Conservation (phyloP, 768 basidiomycete species). For the Calocera cornea region DNA sequence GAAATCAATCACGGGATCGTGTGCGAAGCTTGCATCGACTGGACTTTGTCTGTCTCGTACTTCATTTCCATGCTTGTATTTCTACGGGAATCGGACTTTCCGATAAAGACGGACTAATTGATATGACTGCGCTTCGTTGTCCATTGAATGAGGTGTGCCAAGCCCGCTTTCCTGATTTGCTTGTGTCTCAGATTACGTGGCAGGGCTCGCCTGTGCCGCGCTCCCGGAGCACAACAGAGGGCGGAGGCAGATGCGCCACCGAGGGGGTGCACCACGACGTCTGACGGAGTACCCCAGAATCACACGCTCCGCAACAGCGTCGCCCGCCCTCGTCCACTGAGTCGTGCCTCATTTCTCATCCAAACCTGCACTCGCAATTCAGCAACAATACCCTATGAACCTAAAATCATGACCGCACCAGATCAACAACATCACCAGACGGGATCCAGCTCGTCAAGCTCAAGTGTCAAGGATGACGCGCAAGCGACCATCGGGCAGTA, state of each 20-base stretch:
- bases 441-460: neutral
- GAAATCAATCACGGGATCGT: slow-evolving; percentile 3
- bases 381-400: slow-evolving; percentile 1
- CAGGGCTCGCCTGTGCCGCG: neutral
- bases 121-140: too few relatives aligned
- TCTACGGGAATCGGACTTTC: too few relatives aligned
- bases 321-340: neutral
- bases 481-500: slow-evolving; percentile 56
- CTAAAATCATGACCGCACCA: neutral
- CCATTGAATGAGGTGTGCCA: neutral
- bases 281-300: slow-evolving; percentile 3
- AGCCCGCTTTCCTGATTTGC: neutral
- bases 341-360: slow-evolving; percentile 1
- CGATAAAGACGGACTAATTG: too few relatives aligned
- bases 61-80: neutral
- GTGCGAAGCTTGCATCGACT: too few relatives aligned
- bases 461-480: neutral
- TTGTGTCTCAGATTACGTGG: neutral
- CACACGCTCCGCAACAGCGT: slow-evolving; percentile 4
- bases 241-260: neutral
- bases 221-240: neutral
- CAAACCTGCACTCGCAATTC: neutral
- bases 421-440: neutral
- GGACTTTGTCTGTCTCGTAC: too few relatives aligned
- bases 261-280: neutral